Conservation (phyloP, 306 rosid genomes). For the Acmispon strigosus region DNA sequence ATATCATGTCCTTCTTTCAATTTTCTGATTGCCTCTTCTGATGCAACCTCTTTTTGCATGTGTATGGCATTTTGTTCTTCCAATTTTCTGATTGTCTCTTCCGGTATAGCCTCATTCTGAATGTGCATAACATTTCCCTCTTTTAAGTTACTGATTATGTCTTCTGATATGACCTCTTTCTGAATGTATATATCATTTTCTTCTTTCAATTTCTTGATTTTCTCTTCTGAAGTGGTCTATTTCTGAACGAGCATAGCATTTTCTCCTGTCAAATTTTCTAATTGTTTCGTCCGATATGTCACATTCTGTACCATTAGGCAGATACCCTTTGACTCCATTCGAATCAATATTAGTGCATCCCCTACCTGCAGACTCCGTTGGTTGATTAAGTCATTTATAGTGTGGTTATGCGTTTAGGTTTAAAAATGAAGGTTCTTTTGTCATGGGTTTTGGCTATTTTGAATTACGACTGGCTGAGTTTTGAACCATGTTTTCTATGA, state of each 20-base stretch:
- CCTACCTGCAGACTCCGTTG: conserved; percentile 19
- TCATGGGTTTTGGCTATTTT: no score
- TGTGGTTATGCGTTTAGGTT: no score
- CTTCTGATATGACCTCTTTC: no score
- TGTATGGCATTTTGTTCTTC: conserved; percentile 31
- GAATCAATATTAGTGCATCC: conserved; percentile 16
- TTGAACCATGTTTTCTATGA: no score
- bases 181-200: no score
- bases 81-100: conserved; percentile 32
- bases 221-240: conserved; percentile 40
- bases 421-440: no score
- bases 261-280: conserved; percentile 30
- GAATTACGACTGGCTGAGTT: no score
- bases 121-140: no score
- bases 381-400: not conserved
- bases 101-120: conserved; percentile 38
- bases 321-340: conserved; percentile 30
- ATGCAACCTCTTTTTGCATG: conserved; percentile 29
- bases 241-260: conserved; percentile 29
- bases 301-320: conserved; percentile 37
- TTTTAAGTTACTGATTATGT: no score
- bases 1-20: conserved; percentile 32
- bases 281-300: conserved; percentile 24
- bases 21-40: conserved; percentile 35
- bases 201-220: conserved; percentile 25